Conservation (phyloP, 495 filamentous ascomycete genomes). For the Hypoxylon lenormandii region DNA sequence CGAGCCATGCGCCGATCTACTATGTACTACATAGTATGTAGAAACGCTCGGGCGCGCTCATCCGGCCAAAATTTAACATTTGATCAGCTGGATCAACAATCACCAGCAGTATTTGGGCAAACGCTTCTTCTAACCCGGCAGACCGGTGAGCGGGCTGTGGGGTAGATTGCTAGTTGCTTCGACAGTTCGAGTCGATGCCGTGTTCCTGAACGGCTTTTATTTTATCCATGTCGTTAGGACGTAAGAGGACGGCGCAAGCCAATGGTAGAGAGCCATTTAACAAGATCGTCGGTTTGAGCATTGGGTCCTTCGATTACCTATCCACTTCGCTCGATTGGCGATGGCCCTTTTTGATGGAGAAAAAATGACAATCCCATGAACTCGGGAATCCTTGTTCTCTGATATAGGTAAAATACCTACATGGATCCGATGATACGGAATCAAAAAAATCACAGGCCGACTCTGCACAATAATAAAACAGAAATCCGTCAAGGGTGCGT, state of each 20-base stretch:
- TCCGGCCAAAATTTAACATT: slow-evolving; percentile 20
- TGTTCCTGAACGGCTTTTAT: not conserved
- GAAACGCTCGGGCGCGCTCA: slow-evolving; percentile 28
- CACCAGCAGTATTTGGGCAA: slow-evolving; percentile 5
- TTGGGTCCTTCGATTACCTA: not conserved
- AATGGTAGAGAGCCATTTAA: slow-evolving; percentile 21
- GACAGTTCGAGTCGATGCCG: not conserved
- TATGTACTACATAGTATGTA: no score
- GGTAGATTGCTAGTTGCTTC: slow-evolving; percentile 13
- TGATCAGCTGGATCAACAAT: slow-evolving; percentile 18
- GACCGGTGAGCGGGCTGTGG: slow-evolving; percentile 32
- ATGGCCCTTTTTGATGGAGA: slow-evolving; percentile 9
- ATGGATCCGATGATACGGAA: not conserved
- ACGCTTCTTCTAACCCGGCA: slow-evolving; percentile 24
- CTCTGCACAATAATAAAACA: slow-evolving; percentile 1
- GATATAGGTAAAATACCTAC: slow-evolving; percentile 2
- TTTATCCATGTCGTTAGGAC: slow-evolving; percentile 10
- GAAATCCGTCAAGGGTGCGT: slow-evolving; percentile 14
- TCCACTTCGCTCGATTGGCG: slow-evolving; percentile 17
- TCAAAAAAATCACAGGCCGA: slow-evolving; percentile 2
- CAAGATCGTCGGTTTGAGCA: slow-evolving; percentile 7
- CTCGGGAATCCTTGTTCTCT: slow-evolving; percentile 3
- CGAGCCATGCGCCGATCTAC: slow-evolving; percentile 43
- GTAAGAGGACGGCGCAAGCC: slow-evolving; percentile 10
- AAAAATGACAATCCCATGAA: slow-evolving; percentile 17